Evolutionary conservation across 2,329 filamentous ascomycete genomes (phyloP).

Genomic region (Fusarium redolens): DNA sequence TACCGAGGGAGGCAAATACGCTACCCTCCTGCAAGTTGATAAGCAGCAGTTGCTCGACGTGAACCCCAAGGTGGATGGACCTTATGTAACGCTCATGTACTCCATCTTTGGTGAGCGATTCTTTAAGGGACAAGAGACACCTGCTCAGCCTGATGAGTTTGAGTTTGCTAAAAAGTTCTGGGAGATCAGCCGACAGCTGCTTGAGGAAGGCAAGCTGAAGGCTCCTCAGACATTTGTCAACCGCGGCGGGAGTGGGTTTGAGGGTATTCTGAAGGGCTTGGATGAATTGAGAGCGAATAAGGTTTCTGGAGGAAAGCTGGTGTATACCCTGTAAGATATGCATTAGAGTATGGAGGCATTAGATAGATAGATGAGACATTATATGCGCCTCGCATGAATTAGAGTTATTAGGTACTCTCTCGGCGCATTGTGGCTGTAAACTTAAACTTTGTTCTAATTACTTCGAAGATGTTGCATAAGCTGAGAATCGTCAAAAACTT

Average conservation of each 20-base stretch:
- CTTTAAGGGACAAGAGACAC: background rate
- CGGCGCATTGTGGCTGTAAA: background rate
- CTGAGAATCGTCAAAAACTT: too few relatives aligned
- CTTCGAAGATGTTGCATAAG: too few relatives aligned
- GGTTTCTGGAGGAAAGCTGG: slow-evolving; percentile 6
- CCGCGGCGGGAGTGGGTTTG: background rate
- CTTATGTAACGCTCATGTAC: slow-evolving; percentile 13
- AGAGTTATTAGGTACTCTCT: too few relatives aligned
- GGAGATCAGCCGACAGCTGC: slow-evolving; percentile 4
- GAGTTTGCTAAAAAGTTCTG: slow-evolving; percentile 14
- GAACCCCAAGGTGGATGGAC: slow-evolving; percentile 14
- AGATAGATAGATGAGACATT: background rate
- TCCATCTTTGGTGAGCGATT: slow-evolving; percentile 20
- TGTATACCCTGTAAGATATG: slow-evolving; percentile 9
- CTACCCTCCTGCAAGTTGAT: background rate
- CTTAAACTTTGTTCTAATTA: background rate
- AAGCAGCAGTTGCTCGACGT: background rate
- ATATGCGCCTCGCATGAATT: background rate
- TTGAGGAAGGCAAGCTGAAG: background rate
- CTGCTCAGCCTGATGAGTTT: slow-evolving; percentile 7
- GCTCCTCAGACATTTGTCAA: background rate
- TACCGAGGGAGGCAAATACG: slow-evolving; percentile 14
- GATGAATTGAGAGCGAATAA: slow-evolving; percentile 11
- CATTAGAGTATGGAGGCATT: background rate
- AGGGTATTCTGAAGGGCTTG: background rate